Conservation (phyloP, 1,284 basidiomycete species). For the Xanthoconium separans region DNA sequence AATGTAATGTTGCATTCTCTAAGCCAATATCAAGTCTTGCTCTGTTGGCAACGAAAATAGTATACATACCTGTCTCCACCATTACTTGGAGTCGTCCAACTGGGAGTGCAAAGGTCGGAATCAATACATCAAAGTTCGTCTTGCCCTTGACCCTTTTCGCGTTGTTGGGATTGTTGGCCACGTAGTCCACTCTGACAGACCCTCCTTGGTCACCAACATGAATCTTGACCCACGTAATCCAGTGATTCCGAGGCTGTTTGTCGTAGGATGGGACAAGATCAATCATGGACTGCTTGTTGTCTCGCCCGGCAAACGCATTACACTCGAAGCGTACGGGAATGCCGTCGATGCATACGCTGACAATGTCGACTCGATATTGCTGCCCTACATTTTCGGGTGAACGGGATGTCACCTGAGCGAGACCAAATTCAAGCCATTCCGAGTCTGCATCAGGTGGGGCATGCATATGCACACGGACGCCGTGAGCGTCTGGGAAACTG, state of each 20-base stretch:
- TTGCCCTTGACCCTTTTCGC: slow-evolving; percentile 34
- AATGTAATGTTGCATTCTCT: slow-evolving; percentile 23
- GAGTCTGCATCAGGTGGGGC: slow-evolving; percentile 55
- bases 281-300: slow-evolving; percentile 30
- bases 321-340: slow-evolving; percentile 61
- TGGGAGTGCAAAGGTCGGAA: slow-evolving; percentile 68
- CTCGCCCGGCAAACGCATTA: slow-evolving; percentile 40
- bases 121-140: slow-evolving; percentile 45
- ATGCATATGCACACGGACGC: slow-evolving; percentile 55
- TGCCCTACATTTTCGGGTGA: slow-evolving; percentile 12
- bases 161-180: slow-evolving; percentile 40
- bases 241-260: slow-evolving; percentile 48
- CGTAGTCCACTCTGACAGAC: slow-evolving; percentile 60
- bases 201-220: slow-evolving; percentile 51
- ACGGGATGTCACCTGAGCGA: slow-evolving; percentile 43
- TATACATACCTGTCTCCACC: slow-evolving; percentile 50
- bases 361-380: slow-evolving; percentile 51
- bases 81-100: slow-evolving; percentile 63
- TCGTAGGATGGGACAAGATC: slow-evolving; percentile 46
- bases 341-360: slow-evolving; percentile 60
- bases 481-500: slow-evolving; percentile 47
- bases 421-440: slow-evolving; percentile 77
- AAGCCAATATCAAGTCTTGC: slow-evolving; percentile 3
- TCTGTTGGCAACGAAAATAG: not conserved
- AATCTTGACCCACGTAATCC: slow-evolving; percentile 65